These are phyloP conservation scores for Alternaria metachromatica DNA, from an alignment of 2,329 filamentous ascomycete species.

Conservation along the genomic window DNA sequence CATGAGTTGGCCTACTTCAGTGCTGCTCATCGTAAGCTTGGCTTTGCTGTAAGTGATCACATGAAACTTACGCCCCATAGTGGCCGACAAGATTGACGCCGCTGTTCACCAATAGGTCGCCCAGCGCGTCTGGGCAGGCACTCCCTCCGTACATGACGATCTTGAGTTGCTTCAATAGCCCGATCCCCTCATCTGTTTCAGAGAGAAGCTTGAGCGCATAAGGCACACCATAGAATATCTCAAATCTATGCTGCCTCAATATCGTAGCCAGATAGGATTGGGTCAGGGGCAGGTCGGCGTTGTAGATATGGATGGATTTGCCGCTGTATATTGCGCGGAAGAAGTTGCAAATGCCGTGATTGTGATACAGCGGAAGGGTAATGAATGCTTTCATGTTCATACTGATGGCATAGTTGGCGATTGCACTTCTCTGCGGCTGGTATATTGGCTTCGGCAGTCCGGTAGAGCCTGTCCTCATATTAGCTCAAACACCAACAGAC, in stretches of 20 bases:
- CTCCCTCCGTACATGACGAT: constrained; percentile 65
- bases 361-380: constrained; percentile 32
- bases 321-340: constrained; percentile 33
- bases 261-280: constrained; percentile 23
- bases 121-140: constrained; percentile 65
- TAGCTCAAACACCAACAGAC: not conserved
- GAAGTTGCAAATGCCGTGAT: constrained; percentile 37
- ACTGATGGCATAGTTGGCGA: constrained; percentile 27
- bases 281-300: constrained; percentile 33
- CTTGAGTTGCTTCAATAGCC: constrained; percentile 56
- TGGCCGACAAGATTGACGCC: constrained; percentile 64
- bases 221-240: constrained; percentile 69
- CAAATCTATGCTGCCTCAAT: constrained; percentile 43
- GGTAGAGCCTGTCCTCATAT: constrained; percentile 57
- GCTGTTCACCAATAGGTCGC: constrained; percentile 58
- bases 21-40: constrained; percentile 48
- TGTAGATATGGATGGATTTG: constrained; percentile 34
- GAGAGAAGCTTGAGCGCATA: constrained; percentile 69
- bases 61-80: constrained; percentile 59
- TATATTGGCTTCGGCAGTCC: constrained; percentile 69
- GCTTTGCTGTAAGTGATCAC: not conserved
- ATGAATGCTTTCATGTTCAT: constrained; percentile 34
- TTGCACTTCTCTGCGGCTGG: constrained; percentile 57
- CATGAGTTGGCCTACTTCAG: constrained; percentile 70
- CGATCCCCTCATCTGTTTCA: constrained; percentile 64